Conservation (phyloP, 192 early-diverging fungal genomes). For the Dispira simplex region DNA sequence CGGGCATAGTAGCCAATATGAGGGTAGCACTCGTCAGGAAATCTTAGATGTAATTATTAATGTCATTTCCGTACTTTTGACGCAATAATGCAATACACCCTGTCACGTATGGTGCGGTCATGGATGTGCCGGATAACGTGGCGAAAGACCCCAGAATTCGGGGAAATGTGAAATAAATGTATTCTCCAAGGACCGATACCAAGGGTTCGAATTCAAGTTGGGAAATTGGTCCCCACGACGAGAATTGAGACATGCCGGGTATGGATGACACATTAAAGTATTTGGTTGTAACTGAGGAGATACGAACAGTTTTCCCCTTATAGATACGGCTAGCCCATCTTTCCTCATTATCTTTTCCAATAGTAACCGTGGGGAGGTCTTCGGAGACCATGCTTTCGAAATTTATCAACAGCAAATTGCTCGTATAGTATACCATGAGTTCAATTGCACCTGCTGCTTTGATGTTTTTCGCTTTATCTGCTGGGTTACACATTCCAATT, state of each 20-base stretch:
- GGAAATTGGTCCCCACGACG: constrained; percentile 54
- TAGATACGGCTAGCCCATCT: constrained; percentile 20
- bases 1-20: too few relatives aligned
- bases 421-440: too few relatives aligned
- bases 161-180: constrained; percentile 45
- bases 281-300: constrained; percentile 30
- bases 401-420: not conserved
- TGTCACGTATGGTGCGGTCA: constrained; percentile 39
- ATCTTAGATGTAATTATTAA: too few relatives aligned
- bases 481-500: too few relatives aligned
- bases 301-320: constrained; percentile 19
- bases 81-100: not conserved
- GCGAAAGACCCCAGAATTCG: constrained; percentile 35
- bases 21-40: too few relatives aligned
- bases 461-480: too few relatives aligned
- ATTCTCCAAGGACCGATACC: constrained; percentile 41
- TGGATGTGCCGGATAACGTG: constrained; percentile 43
- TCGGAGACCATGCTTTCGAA: constrained; percentile 8
- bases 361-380: constrained; percentile 15
- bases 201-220: constrained; percentile 50
- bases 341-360: constrained; percentile 32
- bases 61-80: too few relatives aligned
- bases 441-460: too few relatives aligned
- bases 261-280: constrained; percentile 19
- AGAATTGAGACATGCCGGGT: constrained; percentile 51